phyloP scores from a whole-genome alignment of 202 grass and related monocot genomes.

The Setaria italica region DNA sequence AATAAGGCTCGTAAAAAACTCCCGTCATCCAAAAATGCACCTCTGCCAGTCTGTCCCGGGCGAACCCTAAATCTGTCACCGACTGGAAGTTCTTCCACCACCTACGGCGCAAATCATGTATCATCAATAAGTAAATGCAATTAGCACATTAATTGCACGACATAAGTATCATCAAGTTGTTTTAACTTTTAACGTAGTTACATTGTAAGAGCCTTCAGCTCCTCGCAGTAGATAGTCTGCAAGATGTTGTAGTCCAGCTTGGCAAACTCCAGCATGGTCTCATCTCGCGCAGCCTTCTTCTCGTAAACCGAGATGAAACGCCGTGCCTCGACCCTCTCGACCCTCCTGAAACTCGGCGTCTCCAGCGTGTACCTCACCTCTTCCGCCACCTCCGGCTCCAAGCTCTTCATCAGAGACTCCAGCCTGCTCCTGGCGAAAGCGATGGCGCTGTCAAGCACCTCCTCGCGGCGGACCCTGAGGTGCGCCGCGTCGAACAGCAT shows the following conservation, averaged over 20 bases:
- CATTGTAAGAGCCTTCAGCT: background rate
- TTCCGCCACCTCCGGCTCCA: background rate
- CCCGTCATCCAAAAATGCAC: conserved; percentile 46
- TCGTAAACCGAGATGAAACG: background rate
- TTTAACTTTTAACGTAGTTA: background rate
- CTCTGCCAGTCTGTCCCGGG: conserved; percentile 44
- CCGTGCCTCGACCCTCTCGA: background rate
- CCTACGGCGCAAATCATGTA: background rate
- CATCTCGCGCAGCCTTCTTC: background rate
- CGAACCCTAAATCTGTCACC: conserved; percentile 13
- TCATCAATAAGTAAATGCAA: background rate
- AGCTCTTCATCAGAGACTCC: background rate
- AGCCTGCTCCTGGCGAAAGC: background rate
- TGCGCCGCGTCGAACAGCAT: background rate
- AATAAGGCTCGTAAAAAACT: conserved; percentile 37
- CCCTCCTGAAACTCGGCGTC: background rate
- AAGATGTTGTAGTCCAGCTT: background rate
- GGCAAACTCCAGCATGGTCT: background rate
- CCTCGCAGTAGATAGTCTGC: background rate
- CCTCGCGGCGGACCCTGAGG: background rate
- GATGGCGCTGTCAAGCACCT: background rate
- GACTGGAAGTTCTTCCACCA: conserved; percentile 50
- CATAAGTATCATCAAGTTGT: too few relatives aligned
- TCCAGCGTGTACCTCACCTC: background rate
- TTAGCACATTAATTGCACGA: background rate